Evolutionary conservation across 306 rosid genomes (phyloP), one percentile per base, ranked within the genome.

Genomic region (Vigna nakashimae): DNA sequence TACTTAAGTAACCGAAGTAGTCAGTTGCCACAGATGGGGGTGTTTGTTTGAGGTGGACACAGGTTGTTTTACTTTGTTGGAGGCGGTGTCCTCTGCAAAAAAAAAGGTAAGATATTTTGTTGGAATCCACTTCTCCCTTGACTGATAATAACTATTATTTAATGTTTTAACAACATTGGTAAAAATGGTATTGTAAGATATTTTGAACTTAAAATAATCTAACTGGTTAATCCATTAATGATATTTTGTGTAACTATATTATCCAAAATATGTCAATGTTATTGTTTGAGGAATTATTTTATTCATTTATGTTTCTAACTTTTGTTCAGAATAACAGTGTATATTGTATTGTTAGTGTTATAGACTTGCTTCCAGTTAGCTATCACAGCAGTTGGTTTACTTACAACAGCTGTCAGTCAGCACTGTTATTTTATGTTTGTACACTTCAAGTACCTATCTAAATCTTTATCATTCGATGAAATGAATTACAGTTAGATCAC

Each of bases 231-330:
- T 77, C 51, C 62, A 56, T 46, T 42, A 57, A 38, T 64, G 62
- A 12, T 80, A 64, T 28, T 65, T 48, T 67, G 55, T 62, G 42
- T 24, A 60, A 73, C 51, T 58, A 73, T 58, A 32, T 51, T 75
- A 42, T 49, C 58, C 42, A 46, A 63, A 51, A 38, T 60, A 64
- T 22, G 45, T 59, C 32, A 72, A 58, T 72, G 52, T 73, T 30
- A 6, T 73, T 83, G 66, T 43, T 57, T 28, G 75, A 43, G 15
- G 75, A 63, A 18, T 53, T 71, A 46, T 34, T 69, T 64, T 48
- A 71, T 80, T 38, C 34, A 9, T 49, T 71, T 16, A 17, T 57
- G 24, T 55, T 53, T 66, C 40, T 20, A 22, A 71, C 59, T 75
- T 76, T 71, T 70, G 76, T 75, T 49, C 68, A 5, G 65, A 66